Base-by-base conservation (phyloP, 2,329 filamentous ascomycete genomes). In the Fusarium sacchari region DNA sequence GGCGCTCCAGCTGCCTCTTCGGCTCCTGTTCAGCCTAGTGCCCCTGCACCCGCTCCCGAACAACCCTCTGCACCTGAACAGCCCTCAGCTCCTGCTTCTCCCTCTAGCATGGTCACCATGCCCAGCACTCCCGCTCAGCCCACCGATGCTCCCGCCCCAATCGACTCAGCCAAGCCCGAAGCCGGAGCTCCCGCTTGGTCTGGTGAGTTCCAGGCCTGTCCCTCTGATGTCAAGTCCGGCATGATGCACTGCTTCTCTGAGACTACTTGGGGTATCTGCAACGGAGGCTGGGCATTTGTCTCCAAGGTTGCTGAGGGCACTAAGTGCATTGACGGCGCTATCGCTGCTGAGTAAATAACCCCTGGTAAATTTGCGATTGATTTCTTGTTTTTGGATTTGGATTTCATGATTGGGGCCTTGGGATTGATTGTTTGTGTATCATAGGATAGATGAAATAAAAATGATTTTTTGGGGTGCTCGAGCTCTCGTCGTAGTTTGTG, bases 181-280 rank as follows among this genome's bases (percentile, higher is more conserved):
- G 9, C 36, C 1, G 28, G 46, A 3, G 55, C 40, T 26, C 76
- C 76, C 5, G 46, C 46, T n/a, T 76, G 71, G 71, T 65, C 69
- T 1, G 61, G 52, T 6, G 67, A 68, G 5, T 61, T 59, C 4
- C 30, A 66, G 44, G 61, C 74, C 7, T 79, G 77, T 17, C 63
- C 72, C 11, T 26, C 50, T 1, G 40, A 49, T 18, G 28, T 69
- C 22, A 47, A 65, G 6, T 63, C 67, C 0, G 76, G 70, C 2
- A 61, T 52, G 22, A 39, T 78, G 5, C 36, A 74, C 14, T 79
- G 77, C 22, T 58, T 79, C n/a, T 55, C 63, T 1, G 50, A 58
- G 9, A 62, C 34, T 11, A 37, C 60, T 13, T 79, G 78, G 40
- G 77, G 77, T 4, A 73, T 79, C 17, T 79, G 77, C 65, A 78